A percentile compares a stretch with the other conserved stretches of the same genome.
Conservation (phyloP, 495 filamentous ascomycete genomes). For the Saxophila tyrrhenica region DNA sequence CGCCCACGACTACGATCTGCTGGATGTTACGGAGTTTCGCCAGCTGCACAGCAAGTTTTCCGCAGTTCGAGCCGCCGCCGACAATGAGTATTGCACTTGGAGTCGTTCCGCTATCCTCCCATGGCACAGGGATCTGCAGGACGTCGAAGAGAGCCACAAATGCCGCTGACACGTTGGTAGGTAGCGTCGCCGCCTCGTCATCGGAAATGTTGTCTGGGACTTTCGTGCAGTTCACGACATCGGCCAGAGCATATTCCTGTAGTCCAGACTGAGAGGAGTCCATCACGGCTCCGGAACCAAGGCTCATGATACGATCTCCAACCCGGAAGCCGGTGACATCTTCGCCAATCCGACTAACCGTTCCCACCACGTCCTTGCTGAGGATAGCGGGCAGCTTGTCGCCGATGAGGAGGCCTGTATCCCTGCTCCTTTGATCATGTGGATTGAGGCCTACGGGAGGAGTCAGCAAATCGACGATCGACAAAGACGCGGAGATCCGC, state of each 20-base stretch:
- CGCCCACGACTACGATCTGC: constrained; percentile 21
- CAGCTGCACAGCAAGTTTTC: constrained; percentile 13
- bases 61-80: constrained; percentile 21
- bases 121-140: neutral
- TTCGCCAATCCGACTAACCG: constrained; percentile 22
- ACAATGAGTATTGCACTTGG: constrained; percentile 23
- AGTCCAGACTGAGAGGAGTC: constrained; percentile 9
- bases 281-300: constrained; percentile 4
- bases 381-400: constrained; percentile 20
- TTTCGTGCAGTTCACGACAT: constrained; percentile 13
- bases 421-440: constrained; percentile 23
- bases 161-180: neutral
- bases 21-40: constrained; percentile 23
- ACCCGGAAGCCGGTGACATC: constrained; percentile 15
- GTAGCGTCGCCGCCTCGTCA: constrained; percentile 13
- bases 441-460: constrained; percentile 21
- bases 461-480: neutral
- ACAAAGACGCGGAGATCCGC: neutral
- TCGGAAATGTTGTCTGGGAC: constrained; percentile 22
- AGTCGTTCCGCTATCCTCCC: neutral
- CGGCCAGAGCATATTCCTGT: constrained; percentile 26
- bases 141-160: neutral
- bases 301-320: constrained; percentile 15
- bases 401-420: constrained; percentile 24
- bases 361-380: constrained; percentile 23